These are phyloP conservation scores for Myxozyma sirexii DNA, from an alignment of 805 yeast genomes.

Conservation along the genomic window DNA sequence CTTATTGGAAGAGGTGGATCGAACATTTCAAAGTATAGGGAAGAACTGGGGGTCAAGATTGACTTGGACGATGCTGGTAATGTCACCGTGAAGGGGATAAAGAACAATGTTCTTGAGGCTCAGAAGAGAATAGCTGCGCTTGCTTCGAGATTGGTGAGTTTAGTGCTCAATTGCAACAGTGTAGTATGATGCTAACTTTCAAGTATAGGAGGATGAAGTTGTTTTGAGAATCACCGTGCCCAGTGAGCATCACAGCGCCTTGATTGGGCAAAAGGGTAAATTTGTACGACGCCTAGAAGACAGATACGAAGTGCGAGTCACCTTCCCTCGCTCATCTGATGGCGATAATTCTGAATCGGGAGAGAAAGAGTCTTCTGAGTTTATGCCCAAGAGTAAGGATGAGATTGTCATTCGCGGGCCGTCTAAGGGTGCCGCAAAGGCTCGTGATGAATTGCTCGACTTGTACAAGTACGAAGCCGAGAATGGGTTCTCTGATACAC, in stretches of 20 bases:
- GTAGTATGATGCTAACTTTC: not conserved
- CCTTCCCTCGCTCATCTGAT: conserved; percentile 60
- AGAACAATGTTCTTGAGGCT: conserved; percentile 75
- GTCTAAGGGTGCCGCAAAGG: conserved; percentile 81
- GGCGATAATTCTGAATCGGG: conserved; percentile 8
- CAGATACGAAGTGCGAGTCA: conserved; percentile 78
- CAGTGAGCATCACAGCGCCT: conserved; percentile 71
- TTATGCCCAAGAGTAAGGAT: conserved; percentile 43
- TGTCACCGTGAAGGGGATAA: conserved; percentile 72
- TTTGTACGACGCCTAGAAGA: conserved; percentile 84
- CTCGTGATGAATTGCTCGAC: conserved; percentile 81
- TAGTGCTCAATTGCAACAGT: not conserved
- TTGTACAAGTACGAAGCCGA: conserved; percentile 84
- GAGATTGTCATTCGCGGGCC: conserved; percentile 84
- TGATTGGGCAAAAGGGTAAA: conserved; percentile 82
- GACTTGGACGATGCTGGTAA: conserved; percentile 66
- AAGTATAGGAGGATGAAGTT: conserved; percentile 64
- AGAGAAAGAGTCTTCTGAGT: conserved; percentile 20
- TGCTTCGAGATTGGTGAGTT: conserved; percentile 59
- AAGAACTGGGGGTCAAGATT: conserved; percentile 72
- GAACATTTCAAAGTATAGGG: conserved; percentile 65
- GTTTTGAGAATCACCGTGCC: conserved; percentile 70
- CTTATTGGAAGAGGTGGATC: conserved; percentile 90
- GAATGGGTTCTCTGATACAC: conserved; percentile 68
- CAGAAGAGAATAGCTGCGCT: conserved; percentile 58